Conservation (phyloP, 2,329 filamentous ascomycete species). For the Pestalotiopsis sp. region DNA sequence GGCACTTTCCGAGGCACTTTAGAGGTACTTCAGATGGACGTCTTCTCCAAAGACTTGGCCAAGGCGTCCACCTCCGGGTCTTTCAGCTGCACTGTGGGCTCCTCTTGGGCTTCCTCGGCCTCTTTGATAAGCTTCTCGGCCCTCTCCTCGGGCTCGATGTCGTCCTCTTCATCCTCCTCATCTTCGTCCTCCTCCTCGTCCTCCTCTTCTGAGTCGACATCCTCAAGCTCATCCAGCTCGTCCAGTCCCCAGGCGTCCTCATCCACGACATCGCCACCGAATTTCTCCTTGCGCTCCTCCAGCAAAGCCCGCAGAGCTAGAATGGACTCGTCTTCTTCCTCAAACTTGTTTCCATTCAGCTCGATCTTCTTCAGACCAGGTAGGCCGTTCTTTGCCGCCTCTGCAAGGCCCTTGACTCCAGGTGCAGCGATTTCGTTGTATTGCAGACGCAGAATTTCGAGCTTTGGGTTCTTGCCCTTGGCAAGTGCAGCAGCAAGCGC, state of each 20-base stretch:
- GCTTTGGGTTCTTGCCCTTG: constrained; percentile 74
- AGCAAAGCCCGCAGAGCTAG: constrained; percentile 70
- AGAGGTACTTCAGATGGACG: constrained; percentile 48
- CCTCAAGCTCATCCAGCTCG: constrained; percentile 83
- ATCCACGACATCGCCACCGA: constrained; percentile 65
- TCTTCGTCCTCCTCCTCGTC: constrained; percentile 71
- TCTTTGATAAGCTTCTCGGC: constrained; percentile 72
- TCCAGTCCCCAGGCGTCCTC: constrained; percentile 87
- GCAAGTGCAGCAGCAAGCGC: constrained; percentile 74
- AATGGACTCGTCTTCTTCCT: constrained; percentile 79
- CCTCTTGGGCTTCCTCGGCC: constrained; percentile 72
- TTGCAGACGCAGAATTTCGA: constrained; percentile 82
- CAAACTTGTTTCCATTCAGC: constrained; percentile 94
- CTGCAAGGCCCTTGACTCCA: constrained; percentile 71
- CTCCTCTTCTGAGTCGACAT: constrained; percentile 70
- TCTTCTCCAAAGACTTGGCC: constrained; percentile 76
- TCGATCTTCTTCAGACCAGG: constrained; percentile 84
- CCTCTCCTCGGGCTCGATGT: constrained; percentile 61
- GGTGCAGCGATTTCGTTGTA: constrained; percentile 91
- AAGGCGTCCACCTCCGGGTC: constrained; percentile 82
- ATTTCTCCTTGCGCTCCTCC: constrained; percentile 75
- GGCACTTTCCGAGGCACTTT: background rate
- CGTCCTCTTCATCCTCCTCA: constrained; percentile 65
- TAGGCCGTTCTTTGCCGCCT: constrained; percentile 68
- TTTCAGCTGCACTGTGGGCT: constrained; percentile 71